phyloP scores from a whole-genome alignment of 495 filamentous ascomycete species.

The Annulohypoxylon moriforme region DNA sequence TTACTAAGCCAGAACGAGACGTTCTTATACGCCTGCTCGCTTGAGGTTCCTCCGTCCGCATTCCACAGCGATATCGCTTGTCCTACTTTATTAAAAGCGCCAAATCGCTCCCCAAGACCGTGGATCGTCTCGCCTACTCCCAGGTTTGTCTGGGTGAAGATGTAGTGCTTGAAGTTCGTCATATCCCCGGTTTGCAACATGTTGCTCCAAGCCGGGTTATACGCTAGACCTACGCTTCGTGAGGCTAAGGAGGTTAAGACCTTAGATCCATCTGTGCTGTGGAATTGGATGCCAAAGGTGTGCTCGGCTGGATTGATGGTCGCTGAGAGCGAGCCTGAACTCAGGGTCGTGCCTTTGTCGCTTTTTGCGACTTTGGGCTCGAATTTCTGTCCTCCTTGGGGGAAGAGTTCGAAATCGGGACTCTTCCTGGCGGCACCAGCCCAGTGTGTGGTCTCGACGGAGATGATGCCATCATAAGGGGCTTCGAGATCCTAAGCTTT shows the following conservation, averaged over 20 bases:
- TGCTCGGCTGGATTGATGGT: constrained; percentile 64
- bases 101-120: constrained; percentile 77
- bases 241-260: constrained; percentile 68
- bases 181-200: constrained; percentile 65
- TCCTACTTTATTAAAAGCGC: constrained; percentile 75
- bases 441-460: constrained; percentile 74
- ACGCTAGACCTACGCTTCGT: constrained; percentile 70
- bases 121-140: constrained; percentile 75
- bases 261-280: constrained; percentile 57
- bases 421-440: constrained; percentile 65
- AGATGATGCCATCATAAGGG: constrained; percentile 69
- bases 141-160: constrained; percentile 71
- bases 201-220: constrained; percentile 61
- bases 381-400: constrained; percentile 59
- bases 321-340: constrained; percentile 65
- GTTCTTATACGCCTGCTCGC: constrained; percentile 80
- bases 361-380: constrained; percentile 61
- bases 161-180: constrained; percentile 66
- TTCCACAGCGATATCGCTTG: constrained; percentile 77
- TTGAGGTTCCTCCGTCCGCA: constrained; percentile 76
- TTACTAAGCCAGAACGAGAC: constrained; percentile 77
- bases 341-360: constrained; percentile 63
- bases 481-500: constrained; percentile 63
- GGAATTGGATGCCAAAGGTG: constrained; percentile 68
- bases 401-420: constrained; percentile 72